These are phyloP conservation scores for Kodamaea restingae DNA, from an alignment of 805 yeast species.

Conservation along the genomic window DNA sequence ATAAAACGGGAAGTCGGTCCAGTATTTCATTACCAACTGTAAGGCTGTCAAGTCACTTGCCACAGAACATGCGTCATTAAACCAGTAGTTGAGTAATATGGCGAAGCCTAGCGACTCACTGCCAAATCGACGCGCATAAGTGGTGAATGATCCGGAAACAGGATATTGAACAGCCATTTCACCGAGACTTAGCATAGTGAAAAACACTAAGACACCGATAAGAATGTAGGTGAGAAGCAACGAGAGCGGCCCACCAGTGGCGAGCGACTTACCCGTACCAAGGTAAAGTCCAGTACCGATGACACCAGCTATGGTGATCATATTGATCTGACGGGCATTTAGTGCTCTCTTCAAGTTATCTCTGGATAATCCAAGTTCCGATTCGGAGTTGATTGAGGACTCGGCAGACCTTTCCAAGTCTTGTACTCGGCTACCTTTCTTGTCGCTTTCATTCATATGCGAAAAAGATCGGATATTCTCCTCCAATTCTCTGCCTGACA, in stretches of 20 bases:
- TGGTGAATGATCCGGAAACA: conserved; percentile 32
- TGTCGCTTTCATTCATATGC: neutral
- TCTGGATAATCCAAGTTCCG: neutral
- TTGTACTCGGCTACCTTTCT: neutral
- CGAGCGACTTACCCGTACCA: conserved; percentile 24
- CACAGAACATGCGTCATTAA: conserved; percentile 29
- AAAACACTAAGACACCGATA: conserved; percentile 20
- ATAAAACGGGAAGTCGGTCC: conserved; percentile 21
- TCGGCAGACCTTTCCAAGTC: conserved; percentile 11
- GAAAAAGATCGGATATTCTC: neutral
- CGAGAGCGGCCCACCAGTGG: conserved; percentile 18
- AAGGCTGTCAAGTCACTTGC: conserved; percentile 43
- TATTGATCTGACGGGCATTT: conserved; percentile 14
- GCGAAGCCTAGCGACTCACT: conserved; percentile 32
- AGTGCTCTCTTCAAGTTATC: conserved; percentile 14
- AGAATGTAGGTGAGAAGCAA: conserved; percentile 17
- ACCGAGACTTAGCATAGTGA: conserved; percentile 30
- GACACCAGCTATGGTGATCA: conserved; percentile 19
- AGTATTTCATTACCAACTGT: conserved; percentile 30
- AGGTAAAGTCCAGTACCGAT: conserved; percentile 24
- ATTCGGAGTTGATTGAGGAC: conserved; percentile 2
- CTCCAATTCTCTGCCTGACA: neutral
- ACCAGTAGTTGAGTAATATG: conserved; percentile 33
- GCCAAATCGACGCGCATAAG: conserved; percentile 26
- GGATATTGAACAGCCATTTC: conserved; percentile 35